Percentiles rank a stretch among this genome's conserved stretches.
Conservation (phyloP, 1,139 yeast species). For the Blastobotrys persicus region DNA sequence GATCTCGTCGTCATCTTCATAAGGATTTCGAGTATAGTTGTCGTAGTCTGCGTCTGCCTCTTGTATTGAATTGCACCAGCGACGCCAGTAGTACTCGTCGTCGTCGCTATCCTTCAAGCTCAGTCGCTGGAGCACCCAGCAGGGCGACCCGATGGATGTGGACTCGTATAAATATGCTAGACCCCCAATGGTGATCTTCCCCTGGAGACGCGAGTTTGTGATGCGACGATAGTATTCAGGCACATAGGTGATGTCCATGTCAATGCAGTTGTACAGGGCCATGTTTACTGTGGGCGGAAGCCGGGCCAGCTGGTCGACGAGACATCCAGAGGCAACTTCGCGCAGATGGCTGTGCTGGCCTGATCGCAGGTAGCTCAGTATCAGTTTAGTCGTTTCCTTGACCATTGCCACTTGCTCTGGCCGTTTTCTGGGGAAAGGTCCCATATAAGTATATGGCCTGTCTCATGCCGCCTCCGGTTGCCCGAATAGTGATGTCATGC, state of each 20-base stretch:
- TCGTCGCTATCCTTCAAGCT: conserved; percentile 30
- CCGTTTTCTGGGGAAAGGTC: background rate
- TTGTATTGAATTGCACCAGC: conserved; percentile 24
- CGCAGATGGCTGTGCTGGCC: background rate
- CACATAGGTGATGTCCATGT: background rate
- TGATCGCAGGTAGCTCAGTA: background rate
- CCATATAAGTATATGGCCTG: background rate
- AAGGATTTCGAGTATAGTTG: background rate
- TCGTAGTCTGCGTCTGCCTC: conserved; percentile 28
- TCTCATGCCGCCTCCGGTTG: background rate
- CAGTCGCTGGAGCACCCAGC: conserved; percentile 27
- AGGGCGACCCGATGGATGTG: conserved; percentile 22
- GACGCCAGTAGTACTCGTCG: conserved; percentile 32
- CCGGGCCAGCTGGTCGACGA: background rate
- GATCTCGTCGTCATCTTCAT: conserved; percentile 5
- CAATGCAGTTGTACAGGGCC: background rate
- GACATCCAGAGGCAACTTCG: background rate
- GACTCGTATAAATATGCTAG: conserved; percentile 33
- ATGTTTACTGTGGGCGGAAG: background rate
- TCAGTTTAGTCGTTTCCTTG: background rate
- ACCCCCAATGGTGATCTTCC: conserved; percentile 20
- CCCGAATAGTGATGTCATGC: background rate
- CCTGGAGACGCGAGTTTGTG: conserved; percentile 25
- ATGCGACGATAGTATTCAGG: conserved; percentile 21
- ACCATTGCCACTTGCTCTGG: background rate